A percentile compares a stretch with the other conserved stretches of the same genome.
These are phyloP conservation scores for Ogataea ramenticola DNA, from an alignment of 805 yeast species.

Conservation along the genomic window DNA sequence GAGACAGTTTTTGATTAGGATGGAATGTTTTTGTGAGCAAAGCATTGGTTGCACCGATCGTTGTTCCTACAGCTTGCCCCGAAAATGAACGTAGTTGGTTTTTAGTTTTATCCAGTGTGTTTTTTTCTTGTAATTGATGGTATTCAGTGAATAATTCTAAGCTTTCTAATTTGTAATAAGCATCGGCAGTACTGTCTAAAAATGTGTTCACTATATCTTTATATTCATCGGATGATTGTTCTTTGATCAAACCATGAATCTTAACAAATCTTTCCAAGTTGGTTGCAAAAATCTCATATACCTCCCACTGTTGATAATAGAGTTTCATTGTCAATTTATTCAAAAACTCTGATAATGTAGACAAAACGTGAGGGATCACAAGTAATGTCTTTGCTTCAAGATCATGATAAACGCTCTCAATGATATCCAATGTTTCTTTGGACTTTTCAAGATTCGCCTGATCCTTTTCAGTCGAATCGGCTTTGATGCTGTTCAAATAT, in stretches of 20 bases:
- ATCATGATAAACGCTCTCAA: slow-evolving; percentile 25
- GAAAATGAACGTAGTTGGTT: slow-evolving; percentile 16
- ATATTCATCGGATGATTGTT: slow-evolving; percentile 15
- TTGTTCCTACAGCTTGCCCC: slow-evolving; percentile 19
- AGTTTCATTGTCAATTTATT: slow-evolving; percentile 32
- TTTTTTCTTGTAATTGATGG: slow-evolving; percentile 29
- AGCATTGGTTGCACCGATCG: slow-evolving; percentile 22
- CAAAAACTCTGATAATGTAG: slow-evolving; percentile 41
- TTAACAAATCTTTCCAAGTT: slow-evolving; percentile 21
- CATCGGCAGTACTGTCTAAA: slow-evolving; percentile 28
- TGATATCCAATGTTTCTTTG: slow-evolving; percentile 25
- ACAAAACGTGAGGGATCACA: slow-evolving; percentile 39
- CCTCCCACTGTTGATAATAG: slow-evolving; percentile 31
- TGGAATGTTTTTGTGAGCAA: slow-evolving; percentile 25
- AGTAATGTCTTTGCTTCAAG: slow-evolving; percentile 33
- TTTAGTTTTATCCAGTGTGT: slow-evolving; percentile 25
- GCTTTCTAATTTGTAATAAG: slow-evolving; percentile 31
- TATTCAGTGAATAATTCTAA: slow-evolving; percentile 30
- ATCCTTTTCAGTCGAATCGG: slow-evolving; percentile 30
- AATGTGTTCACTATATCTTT: slow-evolving; percentile 31
- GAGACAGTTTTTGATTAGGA: slow-evolving; percentile 21
- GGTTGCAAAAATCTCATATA: slow-evolving; percentile 25
- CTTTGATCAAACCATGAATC: slow-evolving; percentile 25
- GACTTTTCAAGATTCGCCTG: slow-evolving; percentile 25
- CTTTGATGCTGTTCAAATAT: slow-evolving; percentile 16